phyloP scores from a whole-genome alignment of 2,329 filamentous ascomycete species.

The Ceratocystis eucalypticola region DNA sequence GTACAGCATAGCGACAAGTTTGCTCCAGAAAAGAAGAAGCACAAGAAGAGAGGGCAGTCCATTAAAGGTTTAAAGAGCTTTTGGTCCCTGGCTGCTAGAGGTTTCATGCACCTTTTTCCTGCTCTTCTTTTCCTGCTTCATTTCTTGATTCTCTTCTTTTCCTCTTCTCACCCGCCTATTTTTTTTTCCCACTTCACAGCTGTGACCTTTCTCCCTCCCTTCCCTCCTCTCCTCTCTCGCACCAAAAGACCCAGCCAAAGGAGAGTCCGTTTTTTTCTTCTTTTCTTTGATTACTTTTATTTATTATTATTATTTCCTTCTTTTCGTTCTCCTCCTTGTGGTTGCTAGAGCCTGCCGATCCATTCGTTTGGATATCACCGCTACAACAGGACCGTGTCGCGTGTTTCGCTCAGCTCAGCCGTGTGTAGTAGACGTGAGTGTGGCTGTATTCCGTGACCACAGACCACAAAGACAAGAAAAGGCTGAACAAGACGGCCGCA shows the following conservation, averaged over 20 bases:
- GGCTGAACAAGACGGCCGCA: constrained; percentile 13
- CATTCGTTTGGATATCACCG: background rate
- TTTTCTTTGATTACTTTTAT: background rate
- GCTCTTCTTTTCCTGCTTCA: constrained; percentile 10
- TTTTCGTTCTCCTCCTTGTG: constrained; percentile 20
- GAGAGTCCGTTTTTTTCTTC: background rate
- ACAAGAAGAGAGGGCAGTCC: background rate
- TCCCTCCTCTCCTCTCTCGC: background rate
- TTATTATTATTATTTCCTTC: constrained; percentile 15
- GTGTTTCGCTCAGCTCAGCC: background rate
- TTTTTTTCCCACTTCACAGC: background rate
- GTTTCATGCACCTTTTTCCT: constrained; percentile 6
- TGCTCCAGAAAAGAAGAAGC: background rate
- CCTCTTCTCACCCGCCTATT: background rate
- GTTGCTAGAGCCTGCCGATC: background rate
- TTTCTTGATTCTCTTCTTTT: constrained; percentile 11
- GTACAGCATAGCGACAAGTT: background rate
- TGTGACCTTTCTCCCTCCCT: background rate
- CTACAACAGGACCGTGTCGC: too few relatives aligned
- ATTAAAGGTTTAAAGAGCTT: constrained; percentile 3
- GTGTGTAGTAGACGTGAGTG: constrained; percentile 2
- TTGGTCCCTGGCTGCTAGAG: background rate
- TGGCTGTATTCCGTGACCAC: constrained; percentile 17
- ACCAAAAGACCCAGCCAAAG: constrained; percentile 1
- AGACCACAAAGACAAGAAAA: background rate